Base-by-base conservation (phyloP, 106 monocot species). In the Dioscorea alata region DNA sequence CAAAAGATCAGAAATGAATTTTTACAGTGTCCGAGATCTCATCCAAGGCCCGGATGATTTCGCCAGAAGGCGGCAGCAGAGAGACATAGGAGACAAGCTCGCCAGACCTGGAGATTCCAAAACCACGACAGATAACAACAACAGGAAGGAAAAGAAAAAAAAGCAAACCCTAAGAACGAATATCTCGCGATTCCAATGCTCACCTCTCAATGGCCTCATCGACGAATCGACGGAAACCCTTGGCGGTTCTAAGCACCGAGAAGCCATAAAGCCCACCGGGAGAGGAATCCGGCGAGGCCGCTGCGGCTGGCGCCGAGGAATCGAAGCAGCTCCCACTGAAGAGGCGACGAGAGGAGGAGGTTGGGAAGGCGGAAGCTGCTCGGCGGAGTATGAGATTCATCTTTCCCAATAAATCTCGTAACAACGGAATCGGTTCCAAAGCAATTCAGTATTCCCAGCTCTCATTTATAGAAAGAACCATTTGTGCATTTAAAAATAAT, bases 171-270 rank as follows among this genome's bases (percentile, higher is more conserved):
- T 5, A 14, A 13, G 54, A 54, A 54, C 54, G 15, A 54, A 18
- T 54, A 0, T 54, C 19, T 18, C 0, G 54, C 19, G 15, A 54
- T 19, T 16, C 19, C 19, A 18, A 4, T 1, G 28, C 33, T 64
- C 64, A 83, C 94, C 85, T 91, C 68, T 84, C 82, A 57, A 96
- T 86, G 75, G 92, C 97, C 56, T 97, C 97, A 67, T 97, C 89
- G 34, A 87, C 92, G 75, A 97, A 89, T 15, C 89, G 65, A 4
- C 86, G 91, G 79, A 97, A 97, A 4, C 92, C 92, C 69, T 89
- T 88, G 73, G 92, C 80, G 9, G 84, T 89, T 69, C 71, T 89
- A 8, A 97, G 78, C 52, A 74, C 54, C 12, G 76, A 71, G 84
- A 87, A 83, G 25, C 96, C 92, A 63, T 97, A 92, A 15, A 97